Base-by-base conservation (phyloP, 2,329 filamentous ascomycete genomes). In the Penicillium griseofulvum region DNA sequence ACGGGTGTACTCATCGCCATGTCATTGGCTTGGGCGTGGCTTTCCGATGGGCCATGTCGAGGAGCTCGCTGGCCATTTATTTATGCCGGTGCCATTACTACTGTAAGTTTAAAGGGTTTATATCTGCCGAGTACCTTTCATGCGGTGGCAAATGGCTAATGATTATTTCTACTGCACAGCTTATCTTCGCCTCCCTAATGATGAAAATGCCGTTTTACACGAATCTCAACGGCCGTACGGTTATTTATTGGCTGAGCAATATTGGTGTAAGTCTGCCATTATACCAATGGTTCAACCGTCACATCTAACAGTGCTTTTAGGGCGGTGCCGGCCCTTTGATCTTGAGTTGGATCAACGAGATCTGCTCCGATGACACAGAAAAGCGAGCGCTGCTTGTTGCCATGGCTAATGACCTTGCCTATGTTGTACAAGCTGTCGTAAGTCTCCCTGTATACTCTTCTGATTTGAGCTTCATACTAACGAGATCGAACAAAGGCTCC, bases 31-130 rank as follows among this genome's bases (percentile, higher is more conserved):
- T 75, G 73, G 73, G 74, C 63, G 4, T 74, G 70, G 70, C 60
- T 73, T 1, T 74, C 73, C 0, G 74, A 76, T 38, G 73, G 72
- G 2, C 65, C 67, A 0, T 65, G 62, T 9, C 61, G 56, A 0
- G 74, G 72, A 0, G 54, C 63, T 5, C 71, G 74, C 8, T 76
- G 68, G 68, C 74, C 74, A 3, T 76, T 76, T 52, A 73, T 76
- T 24, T 69, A 75, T 17, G 39, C 59, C 1, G 74, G 74, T 5
- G 74, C 74, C 9, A 55, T 71, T 10, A 67, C 73, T 24, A 71
- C 63, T 4, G 71, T 74, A 52, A 50, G 69, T 62, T 37, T 1
- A 6, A 5, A 39, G 26, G 16, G 1, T 1, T 6, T 36, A 37
- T 26, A 26, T 37, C 10, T 2, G 22, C 17, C 7, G 8, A 17